Percentiles rank a stretch among this genome's conserved stretches.
Evolutionary conservation across 305 asterid species (phyloP).

Genomic region (Fraxinus nigra): DNA sequence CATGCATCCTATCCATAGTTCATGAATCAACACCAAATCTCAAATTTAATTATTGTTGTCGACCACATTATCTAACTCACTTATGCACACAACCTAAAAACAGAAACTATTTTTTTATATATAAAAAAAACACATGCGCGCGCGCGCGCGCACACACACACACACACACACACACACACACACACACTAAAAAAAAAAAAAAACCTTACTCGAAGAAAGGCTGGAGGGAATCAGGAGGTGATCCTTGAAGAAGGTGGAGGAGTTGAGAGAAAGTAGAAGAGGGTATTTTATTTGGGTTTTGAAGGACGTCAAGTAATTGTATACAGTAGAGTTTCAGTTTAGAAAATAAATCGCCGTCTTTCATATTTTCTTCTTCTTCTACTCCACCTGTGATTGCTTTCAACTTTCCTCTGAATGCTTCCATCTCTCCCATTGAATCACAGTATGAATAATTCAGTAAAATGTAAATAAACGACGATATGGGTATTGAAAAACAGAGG

Average conservation of each 20-base stretch:
- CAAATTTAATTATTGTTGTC: too few relatives aligned
- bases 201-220: conserved; percentile 68
- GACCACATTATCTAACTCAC: too few relatives aligned
- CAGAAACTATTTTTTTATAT: too few relatives aligned
- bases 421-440: conserved; percentile 31
- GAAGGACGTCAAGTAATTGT: conserved; percentile 59
- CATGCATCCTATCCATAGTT: too few relatives aligned
- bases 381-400: conserved; percentile 16
- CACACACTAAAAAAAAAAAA: background rate
- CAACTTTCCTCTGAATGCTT: conserved; percentile 13
- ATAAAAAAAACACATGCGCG: too few relatives aligned
- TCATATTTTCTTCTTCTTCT: conserved; percentile 21
- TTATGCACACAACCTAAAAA: too few relatives aligned
- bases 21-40: too few relatives aligned
- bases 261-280: conserved; percentile 45
- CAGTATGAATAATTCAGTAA: background rate
- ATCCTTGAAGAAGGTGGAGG: conserved; percentile 53
- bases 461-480: background rate
- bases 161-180: too few relatives aligned
- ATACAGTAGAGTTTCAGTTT: conserved; percentile 62
- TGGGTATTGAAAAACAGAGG: background rate
- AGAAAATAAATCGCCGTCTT: conserved; percentile 35
- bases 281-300: conserved; percentile 44
- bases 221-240: conserved; percentile 51
- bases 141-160: too few relatives aligned